Conservation (phyloP, 768 basidiomycete species). For the Suillus spraguei region DNA sequence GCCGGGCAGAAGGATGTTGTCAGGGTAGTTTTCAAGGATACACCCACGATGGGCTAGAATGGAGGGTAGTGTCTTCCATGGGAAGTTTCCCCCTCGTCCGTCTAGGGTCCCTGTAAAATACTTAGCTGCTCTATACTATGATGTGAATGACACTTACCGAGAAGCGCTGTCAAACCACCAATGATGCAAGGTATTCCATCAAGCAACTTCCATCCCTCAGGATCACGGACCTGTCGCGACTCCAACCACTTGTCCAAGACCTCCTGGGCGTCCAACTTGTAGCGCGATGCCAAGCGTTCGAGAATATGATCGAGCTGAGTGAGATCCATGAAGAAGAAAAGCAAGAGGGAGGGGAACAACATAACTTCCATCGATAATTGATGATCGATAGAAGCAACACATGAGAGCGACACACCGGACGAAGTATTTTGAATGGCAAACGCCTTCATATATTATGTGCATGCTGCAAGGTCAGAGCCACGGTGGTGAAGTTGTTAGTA, state of each 20-base stretch:
- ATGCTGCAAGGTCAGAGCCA: neutral
- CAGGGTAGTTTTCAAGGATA: neutral
- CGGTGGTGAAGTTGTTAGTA: neutral
- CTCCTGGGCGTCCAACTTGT: neutral
- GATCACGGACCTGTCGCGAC: neutral
- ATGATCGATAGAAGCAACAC: no score
- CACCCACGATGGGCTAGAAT: constrained; percentile 3
- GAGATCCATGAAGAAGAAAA: neutral
- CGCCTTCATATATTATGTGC: neutral
- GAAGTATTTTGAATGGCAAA: no score
- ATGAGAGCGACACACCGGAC: no score
- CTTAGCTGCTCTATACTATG: neutral
- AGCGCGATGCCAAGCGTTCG: neutral
- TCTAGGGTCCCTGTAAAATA: no score
- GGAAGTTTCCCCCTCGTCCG: constrained; percentile 2
- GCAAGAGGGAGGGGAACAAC: neutral
- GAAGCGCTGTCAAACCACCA: neutral
- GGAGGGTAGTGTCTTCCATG: neutral
- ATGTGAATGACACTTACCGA: neutral
- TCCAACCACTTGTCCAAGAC: neutral
- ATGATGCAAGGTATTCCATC: neutral
- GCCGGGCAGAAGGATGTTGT: neutral
- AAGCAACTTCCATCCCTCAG: neutral
- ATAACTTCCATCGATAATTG: neutral
- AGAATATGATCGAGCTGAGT: neutral